Base-by-base conservation (phyloP, 768 basidiomycete genomes). In the Termitomyces eurrhizus region DNA sequence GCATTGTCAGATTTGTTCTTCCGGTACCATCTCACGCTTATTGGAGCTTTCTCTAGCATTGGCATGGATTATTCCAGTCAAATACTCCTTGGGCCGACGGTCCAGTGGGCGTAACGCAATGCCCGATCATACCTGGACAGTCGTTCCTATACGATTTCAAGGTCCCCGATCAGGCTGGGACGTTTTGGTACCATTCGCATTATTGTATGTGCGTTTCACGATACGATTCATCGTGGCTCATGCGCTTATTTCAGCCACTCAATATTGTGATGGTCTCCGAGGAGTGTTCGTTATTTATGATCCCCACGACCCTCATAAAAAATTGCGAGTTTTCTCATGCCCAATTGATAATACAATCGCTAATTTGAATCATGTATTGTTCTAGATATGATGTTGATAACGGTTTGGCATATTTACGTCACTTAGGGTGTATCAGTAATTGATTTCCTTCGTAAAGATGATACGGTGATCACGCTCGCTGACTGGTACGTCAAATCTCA, bases 401-500 rank as follows among this genome's bases (percentile, higher is more conserved):
- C 63, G 72, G 71, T 69, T 45, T 61, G 66, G 58, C 11, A n/a
- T 52, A 26, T 7, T 29, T 29, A 29, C 2, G 9, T 51, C 16
- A 54, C 7, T n/a, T 29, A 29, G 29, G 4, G 2, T 6, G 12
- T 16, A 58, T 33, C 33, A 2, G 12, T n/a, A 41, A 24, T 18
- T 50, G 3, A 7, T 26, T 32, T 42, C 8, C 56, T 48, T 26
- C 46, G 37, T 52, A 29, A 26, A 75, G 77, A 70, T 53, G 61
- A 7, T 7, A 83, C 82, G 1, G 67, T 83, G 3, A 80, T 83
- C 58, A 82, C 82, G 0, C 71, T 83, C 37, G 70, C 79, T 0
- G 83, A 84, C 49, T 83, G 82, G 82, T 80, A 61, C 24, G 62
- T 26, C 11, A 16, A 29, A 6, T n/a, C 45, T 16, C 1, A 6